Base-by-base conservation (phyloP, 1,139 yeast genomes). In the Scheffersomyces segobiensis region DNA sequence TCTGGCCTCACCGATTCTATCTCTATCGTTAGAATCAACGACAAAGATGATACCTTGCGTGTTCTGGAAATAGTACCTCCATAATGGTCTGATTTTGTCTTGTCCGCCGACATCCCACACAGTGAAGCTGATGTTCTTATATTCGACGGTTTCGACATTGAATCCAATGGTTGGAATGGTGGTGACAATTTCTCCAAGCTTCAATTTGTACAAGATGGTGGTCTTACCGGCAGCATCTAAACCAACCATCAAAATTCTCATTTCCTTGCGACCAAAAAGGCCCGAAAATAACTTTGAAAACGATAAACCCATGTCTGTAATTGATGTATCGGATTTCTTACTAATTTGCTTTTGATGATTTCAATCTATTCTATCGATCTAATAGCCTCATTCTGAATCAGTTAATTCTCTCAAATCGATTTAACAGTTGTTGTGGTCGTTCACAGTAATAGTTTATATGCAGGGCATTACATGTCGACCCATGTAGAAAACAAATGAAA, bases 201-300 rank as follows among this genome's bases (percentile, higher is more conserved):
- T 76, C 65, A 76, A 76, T 68, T 76, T 76, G 67, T 76, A 76
- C 63, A 76, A 75, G 57, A 76, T 76, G 66, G 80, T 76, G 65
- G 80, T 76, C 64, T 76, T 76, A 74, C 80, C 80, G 54, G 80
- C 80, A 53, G 80, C 80, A 67, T 76, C 80, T 62, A 76, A 74
- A 56, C 80, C 80, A 61, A 76, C 80, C 80, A 76, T 76, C 63
- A 76, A 75, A 60, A 76, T 76, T 71, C 80, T 74, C 80, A 76
- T 76, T 67, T 76, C 80, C 67, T 74, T 74, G 70, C 75, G 75
- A 64, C 80, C 80, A 65, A 76, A 76, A 70, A 90, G 92, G 85
- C 92, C 91, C 77, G 87, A 87, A 75, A 90, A 87, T 78, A 90
- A 84, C 81, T 89, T 90, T 66, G 96, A 90, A 78, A 90, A 86